Conservation (phyloP, 2,329 filamentous ascomycete genomes). For the Colletotrichum salicis region DNA sequence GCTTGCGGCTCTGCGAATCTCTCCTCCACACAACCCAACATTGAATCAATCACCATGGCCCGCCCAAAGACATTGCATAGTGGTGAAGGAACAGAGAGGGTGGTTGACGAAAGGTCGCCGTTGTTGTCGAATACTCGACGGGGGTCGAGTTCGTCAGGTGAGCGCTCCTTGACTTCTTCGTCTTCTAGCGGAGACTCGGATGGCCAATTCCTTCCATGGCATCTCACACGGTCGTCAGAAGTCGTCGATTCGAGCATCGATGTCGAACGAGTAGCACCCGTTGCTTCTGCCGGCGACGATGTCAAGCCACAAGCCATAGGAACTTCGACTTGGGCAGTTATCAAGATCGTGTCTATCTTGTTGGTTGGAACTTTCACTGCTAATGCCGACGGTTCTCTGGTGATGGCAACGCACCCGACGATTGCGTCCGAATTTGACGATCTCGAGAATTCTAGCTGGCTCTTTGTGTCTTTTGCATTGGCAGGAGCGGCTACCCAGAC, state of each 20-base stretch:
- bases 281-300: not conserved
- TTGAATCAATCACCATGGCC: constrained; percentile 5
- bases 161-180: constrained; percentile 28
- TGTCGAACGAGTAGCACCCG: constrained; percentile 24
- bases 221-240: constrained; percentile 26
- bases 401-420: constrained; percentile 72
- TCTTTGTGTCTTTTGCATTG: constrained; percentile 46
- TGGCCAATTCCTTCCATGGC: constrained; percentile 30
- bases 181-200: constrained; percentile 28
- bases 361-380: constrained; percentile 67
- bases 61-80: constrained; percentile 3
- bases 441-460: constrained; percentile 65
- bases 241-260: constrained; percentile 16
- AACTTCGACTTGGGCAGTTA: constrained; percentile 21
- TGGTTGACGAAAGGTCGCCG: constrained; percentile 21
- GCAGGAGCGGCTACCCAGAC: constrained; percentile 46
- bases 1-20: not conserved
- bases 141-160: constrained; percentile 30
- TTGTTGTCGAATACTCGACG: constrained; percentile 22
- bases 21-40: not conserved
- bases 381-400: constrained; percentile 71
- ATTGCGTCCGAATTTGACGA: constrained; percentile 71
- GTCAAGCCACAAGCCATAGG: not conserved
- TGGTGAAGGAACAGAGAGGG: not conserved
- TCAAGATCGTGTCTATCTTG: constrained; percentile 40